Evolutionary conservation across 768 basidiomycete species (phyloP), one percentile per base, ranked within the genome.

Genomic region (Dendrothele bispora): DNA sequence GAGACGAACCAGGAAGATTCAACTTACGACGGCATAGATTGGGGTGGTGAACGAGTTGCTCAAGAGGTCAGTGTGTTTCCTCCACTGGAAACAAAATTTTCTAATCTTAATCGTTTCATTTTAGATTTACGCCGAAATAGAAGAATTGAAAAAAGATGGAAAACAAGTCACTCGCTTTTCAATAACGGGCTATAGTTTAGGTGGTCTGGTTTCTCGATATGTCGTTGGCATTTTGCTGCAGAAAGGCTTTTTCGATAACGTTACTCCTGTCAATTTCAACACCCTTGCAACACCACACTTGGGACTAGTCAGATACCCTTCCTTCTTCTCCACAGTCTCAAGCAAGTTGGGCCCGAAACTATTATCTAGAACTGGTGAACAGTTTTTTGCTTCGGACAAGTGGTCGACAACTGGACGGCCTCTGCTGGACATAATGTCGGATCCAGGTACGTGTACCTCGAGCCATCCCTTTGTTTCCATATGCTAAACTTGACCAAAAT

Each of bases 1-100:
- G 69, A 87, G 55, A 78, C 84, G 3, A 88, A 90, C 60, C 60
- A 70, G 15, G 81, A 81, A 25, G 77, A 82, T 24, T 76, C 75
- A 8, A 90, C 88, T 1, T 91, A 91, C 55, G 90, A 92, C 54
- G 89, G 90, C 1, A 79, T 92, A 20, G 90, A 92, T 59, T 88
- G 88, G 80, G 84, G 88, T 49, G 86, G 82, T 29, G 88, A 91
- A 65, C 74, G 91, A 26, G 81, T 92, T 28, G 81, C 88, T 3
- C 70, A 83, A 51, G 91, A 94, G 80, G 90, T 89, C 42, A 28
- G 72, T 56, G 2, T 15, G 8, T 30, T 18, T 21, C 25, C 14
- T 17, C 7, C 18, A 34, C 37, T n/a, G n/a, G n/a, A n/a, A n/a
- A n/a, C n/a, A n/a, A n/a, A n/a, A n/a, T n/a, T n/a, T n/a, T n/a